Percentiles rank a stretch among this genome's conserved stretches.
phyloP scores from a whole-genome alignment of 345 rosid genomes.

The Streptanthus diversifolius region DNA sequence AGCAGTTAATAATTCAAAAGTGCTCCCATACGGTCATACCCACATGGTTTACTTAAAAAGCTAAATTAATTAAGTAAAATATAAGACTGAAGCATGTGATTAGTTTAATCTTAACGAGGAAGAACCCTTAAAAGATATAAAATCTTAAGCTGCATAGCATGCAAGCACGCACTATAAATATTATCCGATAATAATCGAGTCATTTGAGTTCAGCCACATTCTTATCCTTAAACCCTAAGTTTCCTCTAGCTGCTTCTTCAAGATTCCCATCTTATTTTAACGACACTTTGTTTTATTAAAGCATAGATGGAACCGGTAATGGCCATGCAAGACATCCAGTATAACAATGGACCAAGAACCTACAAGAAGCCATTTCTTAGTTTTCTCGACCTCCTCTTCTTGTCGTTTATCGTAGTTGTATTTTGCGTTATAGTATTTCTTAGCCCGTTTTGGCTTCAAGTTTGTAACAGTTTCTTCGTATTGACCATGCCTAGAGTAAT shows the following conservation, averaged over 20 bases:
- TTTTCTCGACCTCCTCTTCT: conserved; percentile 27
- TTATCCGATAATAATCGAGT: neutral
- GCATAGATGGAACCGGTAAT: conserved; percentile 21
- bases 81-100: conserved; percentile 7
- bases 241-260: neutral
- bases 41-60: conserved; percentile 25
- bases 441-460: conserved; percentile 42
- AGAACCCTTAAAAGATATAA: conserved; percentile 21
- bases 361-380: conserved; percentile 22
- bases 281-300: neutral
- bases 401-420: conserved; percentile 28
- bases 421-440: conserved; percentile 39
- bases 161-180: conserved; percentile 16
- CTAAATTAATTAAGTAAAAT: conserved; percentile 7
- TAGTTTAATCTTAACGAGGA: conserved; percentile 25
- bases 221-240: conserved; percentile 3
- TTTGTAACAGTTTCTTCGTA: conserved; percentile 24
- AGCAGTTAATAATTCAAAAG: conserved; percentile 12
- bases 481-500: conserved; percentile 34
- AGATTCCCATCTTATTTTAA: neutral
- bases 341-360: conserved; percentile 32
- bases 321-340: conserved; percentile 32
- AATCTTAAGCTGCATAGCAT: neutral
- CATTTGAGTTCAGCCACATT: conserved; percentile 4
- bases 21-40: neutral